A percentile compares a stretch with the other conserved stretches of the same genome.
Evolutionary conservation across 257 asterid species (phyloP).

Genomic region (Penstemon eatonii): DNA sequence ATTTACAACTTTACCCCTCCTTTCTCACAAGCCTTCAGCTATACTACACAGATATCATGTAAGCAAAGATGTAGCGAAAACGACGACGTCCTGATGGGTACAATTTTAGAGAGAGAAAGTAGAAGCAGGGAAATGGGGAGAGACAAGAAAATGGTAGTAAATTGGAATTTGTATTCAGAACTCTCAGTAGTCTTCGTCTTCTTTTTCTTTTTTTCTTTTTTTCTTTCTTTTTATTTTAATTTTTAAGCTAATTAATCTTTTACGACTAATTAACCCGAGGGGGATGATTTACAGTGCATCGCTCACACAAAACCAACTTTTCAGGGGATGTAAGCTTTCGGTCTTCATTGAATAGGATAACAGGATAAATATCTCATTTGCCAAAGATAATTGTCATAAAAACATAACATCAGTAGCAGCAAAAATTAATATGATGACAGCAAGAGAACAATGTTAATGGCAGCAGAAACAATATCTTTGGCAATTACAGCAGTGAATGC

Average conservation of each 20-base stretch:
- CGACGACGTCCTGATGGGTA: background rate
- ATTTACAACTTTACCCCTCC: too few species aligned
- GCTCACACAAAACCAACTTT: background rate
- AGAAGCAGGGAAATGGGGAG: background rate
- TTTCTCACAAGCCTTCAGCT: background rate
- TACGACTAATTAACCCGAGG: background rate
- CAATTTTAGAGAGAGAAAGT: background rate
- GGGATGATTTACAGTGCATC: constrained; percentile 11
- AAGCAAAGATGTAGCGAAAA: background rate
- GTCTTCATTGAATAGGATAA: background rate
- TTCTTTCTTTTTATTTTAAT: background rate
- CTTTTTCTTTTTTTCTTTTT: too few species aligned
- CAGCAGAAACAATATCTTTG: background rate
- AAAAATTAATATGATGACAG: constrained; percentile 5
- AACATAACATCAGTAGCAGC: constrained; percentile 17
- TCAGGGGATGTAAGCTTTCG: background rate
- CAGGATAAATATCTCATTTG: constrained; percentile 13
- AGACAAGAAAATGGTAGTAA: background rate
- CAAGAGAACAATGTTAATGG: background rate
- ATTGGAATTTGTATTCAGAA: background rate
- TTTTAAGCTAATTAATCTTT: background rate
- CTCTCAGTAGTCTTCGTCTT: background rate
- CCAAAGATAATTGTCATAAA: constrained; percentile 7
- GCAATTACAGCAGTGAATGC: background rate
- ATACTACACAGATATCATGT: too few species aligned